Evolutionary conservation across 768 basidiomycete species (phyloP), one percentile per base, ranked within the genome.

Genomic region (Rhodosporidiobolus sp.): DNA sequence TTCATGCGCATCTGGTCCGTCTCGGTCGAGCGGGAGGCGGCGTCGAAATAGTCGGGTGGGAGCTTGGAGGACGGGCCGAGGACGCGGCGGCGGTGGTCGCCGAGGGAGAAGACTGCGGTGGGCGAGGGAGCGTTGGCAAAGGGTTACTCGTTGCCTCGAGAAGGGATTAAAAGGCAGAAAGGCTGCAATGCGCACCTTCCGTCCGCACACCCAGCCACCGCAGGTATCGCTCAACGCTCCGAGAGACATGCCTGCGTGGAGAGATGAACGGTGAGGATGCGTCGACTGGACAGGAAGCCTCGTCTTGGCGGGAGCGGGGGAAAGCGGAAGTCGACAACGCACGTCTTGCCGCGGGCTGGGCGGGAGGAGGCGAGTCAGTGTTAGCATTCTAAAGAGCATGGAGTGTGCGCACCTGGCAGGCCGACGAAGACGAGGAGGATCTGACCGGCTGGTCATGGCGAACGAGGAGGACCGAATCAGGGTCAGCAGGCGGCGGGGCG

Each of bases 181-280:
- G n/a, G n/a, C n/a, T n/a, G n/a, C n/a, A n/a, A n/a, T n/a, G n/a
- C 63, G 11, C 17, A 79, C 78, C 77, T 61, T 90, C 87, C 0
- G 93, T 95, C 82, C 95, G 97, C 65, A 99, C 91, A 43, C 96
- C 96, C 81, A 92, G 91, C 96, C 96, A 99, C 81, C 93, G 86
- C 2, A 99, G 86, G 82, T 99, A 99, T n/a, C 96, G 88, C 81
- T 98, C 95, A 20, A 98, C 85, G 12, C 95, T 89, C 50, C 94
- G 87, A 2, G 94, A 95, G 67, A 98, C 92, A 80, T 99, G 96
- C 0, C 96, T 99, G 83, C 96, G 96, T 46, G 94, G 93, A 64
- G 93, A 87, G 1, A 52, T 56, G 70, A 54, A 22, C 12, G 26
- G 4, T 26, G 17, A 10, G 22, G 30, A 32, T 7, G 17, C 30